phyloP scores from a whole-genome alignment of 1,284 basidiomycete species.

The Gymnopus androsaceus region DNA sequence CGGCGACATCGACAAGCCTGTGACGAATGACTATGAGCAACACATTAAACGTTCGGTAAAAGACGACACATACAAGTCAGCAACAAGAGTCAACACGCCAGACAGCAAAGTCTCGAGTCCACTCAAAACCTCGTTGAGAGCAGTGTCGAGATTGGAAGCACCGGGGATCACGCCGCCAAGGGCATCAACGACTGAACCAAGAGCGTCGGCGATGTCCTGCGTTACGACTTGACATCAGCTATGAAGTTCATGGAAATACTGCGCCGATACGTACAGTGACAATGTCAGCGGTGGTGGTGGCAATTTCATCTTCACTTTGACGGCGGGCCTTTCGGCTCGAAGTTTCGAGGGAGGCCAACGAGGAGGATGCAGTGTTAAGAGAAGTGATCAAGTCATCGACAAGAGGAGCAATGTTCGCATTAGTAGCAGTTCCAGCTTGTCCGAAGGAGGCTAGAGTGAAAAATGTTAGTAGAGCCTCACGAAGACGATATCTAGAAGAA shows the following conservation, averaged over 20 bases:
- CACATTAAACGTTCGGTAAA: background rate
- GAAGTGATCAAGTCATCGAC: slow-evolving; percentile 28
- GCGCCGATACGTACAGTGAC: slow-evolving; percentile 22
- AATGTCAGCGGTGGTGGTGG: slow-evolving; percentile 27
- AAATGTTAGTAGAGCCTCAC: background rate
- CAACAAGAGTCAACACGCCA: slow-evolving; percentile 33
- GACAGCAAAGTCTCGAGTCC: slow-evolving; percentile 31
- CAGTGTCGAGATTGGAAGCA: slow-evolving; percentile 28
- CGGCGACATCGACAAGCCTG: slow-evolving; percentile 27
- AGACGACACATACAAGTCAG: slow-evolving; percentile 27
- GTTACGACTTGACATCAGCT: background rate
- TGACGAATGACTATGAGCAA: background rate
- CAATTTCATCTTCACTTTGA: slow-evolving; percentile 30
- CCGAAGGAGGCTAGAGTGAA: slow-evolving; percentile 22
- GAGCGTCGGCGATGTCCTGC: slow-evolving; percentile 28
- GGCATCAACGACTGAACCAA: slow-evolving; percentile 23
- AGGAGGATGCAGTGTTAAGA: slow-evolving; percentile 25
- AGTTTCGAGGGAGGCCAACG: slow-evolving; percentile 24
- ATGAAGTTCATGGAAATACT: background rate
- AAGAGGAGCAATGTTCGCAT: slow-evolving; percentile 29
- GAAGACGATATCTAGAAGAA: background rate
- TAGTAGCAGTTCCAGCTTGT: slow-evolving; percentile 22
- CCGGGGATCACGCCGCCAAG: slow-evolving; percentile 22
- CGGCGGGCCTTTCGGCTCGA: slow-evolving; percentile 18
- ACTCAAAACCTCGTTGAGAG: slow-evolving; percentile 29